Evolutionary conservation across 768 basidiomycete genomes (phyloP), one percentile per base, ranked within the genome.

Genomic region (Nidula microcarpa): DNA sequence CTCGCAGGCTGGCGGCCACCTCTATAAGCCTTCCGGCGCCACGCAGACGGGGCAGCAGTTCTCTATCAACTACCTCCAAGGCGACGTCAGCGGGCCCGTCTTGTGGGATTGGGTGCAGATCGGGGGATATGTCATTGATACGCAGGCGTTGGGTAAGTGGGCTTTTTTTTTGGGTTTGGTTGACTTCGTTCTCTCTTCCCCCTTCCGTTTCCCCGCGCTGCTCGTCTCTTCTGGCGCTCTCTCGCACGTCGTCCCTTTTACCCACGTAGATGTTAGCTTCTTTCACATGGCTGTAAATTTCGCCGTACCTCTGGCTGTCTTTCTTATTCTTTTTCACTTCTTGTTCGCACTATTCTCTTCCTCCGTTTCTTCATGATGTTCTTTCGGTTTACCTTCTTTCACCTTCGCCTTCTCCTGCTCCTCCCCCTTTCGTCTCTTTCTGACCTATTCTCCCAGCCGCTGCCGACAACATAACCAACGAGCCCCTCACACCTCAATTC

Each of bases 121-220:
- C 0, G 89, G 89, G 3, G 78, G 78, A 0, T 93, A 91, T 64
- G 68, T 48, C 34, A 79, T 93, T 36, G 63, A 72, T 10, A 75
- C 75, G 52, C 91, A 93, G 58, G 89, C 90, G 0, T 66, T 91
- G n/a, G 81, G 88, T 89, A 52, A 43, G 78, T 63, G 4, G 23
- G 23, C 23, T 1, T 23, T 23, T 23, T 4, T 23, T 23, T 23
- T 23, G 23, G 23, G 23, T 23, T 23, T 23, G 23, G 4, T 23
- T 23, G 23, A 4, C 23, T 23, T 23, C 4, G 23, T 23, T 23
- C 23, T 23, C 23, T 23, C 23, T 1, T 23, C 23, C 23, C 4
- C 23, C 23, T 23, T 23, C 23, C 23, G 23, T 23, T 23, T 4
- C 23, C 23, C 4, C 23, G 23, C 4, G 23, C 4, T 23, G 23